Evolutionary conservation across 2,329 filamentous ascomycete genomes (phyloP).

Genomic region (Graphilbum fragrans): DNA sequence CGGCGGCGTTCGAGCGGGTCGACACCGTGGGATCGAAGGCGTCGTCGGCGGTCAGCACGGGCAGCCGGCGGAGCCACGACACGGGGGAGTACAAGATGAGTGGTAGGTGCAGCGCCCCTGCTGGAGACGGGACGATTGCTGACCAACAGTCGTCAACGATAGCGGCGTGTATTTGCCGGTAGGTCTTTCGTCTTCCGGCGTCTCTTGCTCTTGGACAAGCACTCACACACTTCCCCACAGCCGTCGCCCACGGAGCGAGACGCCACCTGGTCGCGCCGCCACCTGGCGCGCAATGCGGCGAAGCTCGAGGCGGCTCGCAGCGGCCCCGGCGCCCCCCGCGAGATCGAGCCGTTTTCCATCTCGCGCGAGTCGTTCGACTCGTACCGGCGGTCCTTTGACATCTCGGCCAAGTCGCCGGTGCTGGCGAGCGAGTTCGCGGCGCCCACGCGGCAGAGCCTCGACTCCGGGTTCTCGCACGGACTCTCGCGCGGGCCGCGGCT

Average conservation of each 20-base stretch:
- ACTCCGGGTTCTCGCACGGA: too few species aligned
- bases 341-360: slow-evolving; percentile 90
- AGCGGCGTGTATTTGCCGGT: slow-evolving; percentile 90
- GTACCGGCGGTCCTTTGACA: slow-evolving; percentile 91
- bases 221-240: slow-evolving; percentile 24
- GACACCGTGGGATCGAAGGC: slow-evolving; percentile 51
- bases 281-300: slow-evolving; percentile 40
- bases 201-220: background rate
- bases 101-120: slow-evolving; percentile 38
- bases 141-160: slow-evolving; percentile 71
- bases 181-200: slow-evolving; percentile 21
- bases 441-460: slow-evolving; percentile 65
- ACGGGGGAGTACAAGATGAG: slow-evolving; percentile 70
- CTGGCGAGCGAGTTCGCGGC: slow-evolving; percentile 33
- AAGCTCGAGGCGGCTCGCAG: slow-evolving; percentile 28
- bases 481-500: too few species aligned
- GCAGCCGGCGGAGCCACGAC: slow-evolving; percentile 45
- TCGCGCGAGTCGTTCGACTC: slow-evolving; percentile 96
- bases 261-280: slow-evolving; percentile 54
- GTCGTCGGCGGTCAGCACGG: slow-evolving; percentile 49
- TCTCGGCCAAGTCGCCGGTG: slow-evolving; percentile 75
- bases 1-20: slow-evolving; percentile 46
- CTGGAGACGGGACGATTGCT: background rate
- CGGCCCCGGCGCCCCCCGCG: slow-evolving; percentile 44
- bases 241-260: slow-evolving; percentile 86